Base-by-base conservation (phyloP, 495 filamentous ascomycete species). In the Amphirosellinia nigrospora region DNA sequence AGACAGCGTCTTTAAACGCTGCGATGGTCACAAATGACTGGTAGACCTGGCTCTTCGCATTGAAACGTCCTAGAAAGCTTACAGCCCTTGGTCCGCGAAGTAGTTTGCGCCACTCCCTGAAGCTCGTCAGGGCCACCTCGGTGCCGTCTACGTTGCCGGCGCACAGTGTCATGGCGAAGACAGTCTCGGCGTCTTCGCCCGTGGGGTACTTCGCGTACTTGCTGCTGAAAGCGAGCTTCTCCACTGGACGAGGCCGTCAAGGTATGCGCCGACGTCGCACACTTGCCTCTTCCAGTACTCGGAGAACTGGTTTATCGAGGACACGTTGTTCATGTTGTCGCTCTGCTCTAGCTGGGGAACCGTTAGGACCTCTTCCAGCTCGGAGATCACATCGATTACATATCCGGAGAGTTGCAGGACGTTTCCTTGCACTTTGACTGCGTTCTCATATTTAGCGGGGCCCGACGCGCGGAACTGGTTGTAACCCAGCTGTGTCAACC, bases 381-480 rank as follows among this genome's bases (percentile, higher is more conserved):
- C 56, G 39, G 41, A 1, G 19, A 60, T 60, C 26, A 8, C 41
- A 16, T 60, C 56, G n/a, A 60, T 41, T 8, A 60, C 36, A n/a
- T 60, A 60, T 5, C 56, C 56, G 3, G 56, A 60, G 41, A 60
- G 56, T 4, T 0, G 39, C n/a, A 60, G 10, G 7, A 41, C 15
- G n/a, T 60, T 13, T 7, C 56, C 56, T 5, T 38, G 19, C 21
- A 36, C 32, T 6, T 41, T 39, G 19, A 19, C 36, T 13, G 32
- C 56, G 2, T 4, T 21, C 6, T 60, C n/a, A 34, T 36, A 60
- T 15, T 60, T 8, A 21, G 23, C 34, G 10, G 36, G 41, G 8
- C 34, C 41, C 7, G 56, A 60, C 38, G 56, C 56, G 16, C 56
- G 56, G n/a, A 39, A 60, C 34, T 10, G 32, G 23, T 41, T 60